These are phyloP conservation scores for Drechmeria coniospora DNA, from an alignment of 2,329 filamentous ascomycete genomes.

Conservation along the genomic window DNA sequence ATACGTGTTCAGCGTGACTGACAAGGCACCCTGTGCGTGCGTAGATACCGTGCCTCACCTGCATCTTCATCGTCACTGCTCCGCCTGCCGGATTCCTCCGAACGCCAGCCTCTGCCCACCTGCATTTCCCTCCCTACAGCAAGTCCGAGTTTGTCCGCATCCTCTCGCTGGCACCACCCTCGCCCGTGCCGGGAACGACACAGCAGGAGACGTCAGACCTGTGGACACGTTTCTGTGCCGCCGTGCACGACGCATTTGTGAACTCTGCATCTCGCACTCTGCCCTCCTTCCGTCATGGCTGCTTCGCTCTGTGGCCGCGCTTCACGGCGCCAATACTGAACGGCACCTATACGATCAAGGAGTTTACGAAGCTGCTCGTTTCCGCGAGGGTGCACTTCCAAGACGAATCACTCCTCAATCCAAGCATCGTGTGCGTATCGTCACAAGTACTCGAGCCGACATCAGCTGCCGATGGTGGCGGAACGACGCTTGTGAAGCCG, in stretches of 20 bases:
- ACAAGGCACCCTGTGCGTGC: neutral
- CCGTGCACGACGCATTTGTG: slow-evolving; percentile 75
- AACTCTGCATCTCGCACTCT: slow-evolving; percentile 70
- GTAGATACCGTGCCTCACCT: slow-evolving; percentile 64
- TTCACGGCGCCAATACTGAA: slow-evolving; percentile 67
- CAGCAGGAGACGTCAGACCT: slow-evolving; percentile 46
- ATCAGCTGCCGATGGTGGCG: neutral
- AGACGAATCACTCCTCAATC: slow-evolving; percentile 53
- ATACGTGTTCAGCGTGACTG: no score
- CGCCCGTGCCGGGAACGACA: slow-evolving; percentile 32
- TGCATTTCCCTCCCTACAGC: slow-evolving; percentile 74
- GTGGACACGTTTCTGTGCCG: slow-evolving; percentile 67
- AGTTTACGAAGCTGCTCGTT: slow-evolving; percentile 74
- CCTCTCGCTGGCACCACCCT: slow-evolving; percentile 38
- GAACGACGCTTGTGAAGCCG: no score
- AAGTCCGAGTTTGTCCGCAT: slow-evolving; percentile 69
- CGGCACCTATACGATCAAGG: slow-evolving; percentile 58
- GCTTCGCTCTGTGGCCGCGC: slow-evolving; percentile 63
- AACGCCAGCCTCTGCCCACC: slow-evolving; percentile 52
- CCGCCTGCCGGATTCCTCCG: slow-evolving; percentile 57
- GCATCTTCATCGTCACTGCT: slow-evolving; percentile 61
- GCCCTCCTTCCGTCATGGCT: slow-evolving; percentile 53
- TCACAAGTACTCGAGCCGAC: no score
- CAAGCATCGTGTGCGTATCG: slow-evolving; percentile 41
- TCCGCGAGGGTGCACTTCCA: slow-evolving; percentile 55